These are phyloP conservation scores for Monosiga brevicollis DNA, from an alignment of 78 protist species.

Conservation along the genomic window DNA sequence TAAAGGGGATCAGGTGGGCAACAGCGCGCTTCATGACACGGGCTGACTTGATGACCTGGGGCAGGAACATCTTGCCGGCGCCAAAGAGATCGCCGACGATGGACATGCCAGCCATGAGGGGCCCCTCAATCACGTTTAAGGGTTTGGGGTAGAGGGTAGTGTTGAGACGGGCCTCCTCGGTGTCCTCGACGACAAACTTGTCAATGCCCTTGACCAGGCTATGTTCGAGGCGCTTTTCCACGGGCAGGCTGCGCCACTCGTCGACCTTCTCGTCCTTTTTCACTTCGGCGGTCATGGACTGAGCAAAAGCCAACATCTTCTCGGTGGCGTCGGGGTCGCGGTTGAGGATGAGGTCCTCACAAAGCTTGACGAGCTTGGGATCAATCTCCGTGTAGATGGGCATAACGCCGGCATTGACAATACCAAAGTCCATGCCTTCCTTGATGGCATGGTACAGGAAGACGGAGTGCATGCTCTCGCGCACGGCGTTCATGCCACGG, in stretches of 20 bases:
- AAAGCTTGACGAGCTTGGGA: constrained; percentile 38
- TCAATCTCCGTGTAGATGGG: constrained; percentile 85
- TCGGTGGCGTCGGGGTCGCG: constrained; percentile 17
- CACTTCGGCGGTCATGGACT: background rate
- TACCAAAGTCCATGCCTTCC: constrained; percentile 94
- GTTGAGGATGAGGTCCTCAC: constrained; percentile 67
- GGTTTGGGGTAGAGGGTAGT: constrained; percentile 12
- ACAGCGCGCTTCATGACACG: constrained; percentile 98
- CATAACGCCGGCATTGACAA: constrained; percentile 93
- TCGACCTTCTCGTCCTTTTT: background rate
- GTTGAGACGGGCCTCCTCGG: constrained; percentile 79
- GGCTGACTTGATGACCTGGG: constrained; percentile 92
- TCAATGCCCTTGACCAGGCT: constrained; percentile 90
- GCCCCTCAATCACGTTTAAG: constrained; percentile 84
- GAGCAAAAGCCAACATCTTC: constrained; percentile 40
- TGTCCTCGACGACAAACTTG: constrained; percentile 74
- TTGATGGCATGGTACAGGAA: constrained; percentile 57
- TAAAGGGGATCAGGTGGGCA: constrained; percentile 87
- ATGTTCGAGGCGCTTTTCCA: constrained; percentile 67
- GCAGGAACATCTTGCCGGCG: constrained; percentile 97
- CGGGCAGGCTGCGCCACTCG: constrained; percentile 41
- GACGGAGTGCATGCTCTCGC: constrained; percentile 92
- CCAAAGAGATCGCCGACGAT: constrained; percentile 96
- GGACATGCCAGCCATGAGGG: constrained; percentile 94
- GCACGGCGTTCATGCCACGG: constrained; percentile 82